These are phyloP conservation scores for Arctium minus DNA, from an alignment of 129 eudicot genomes.

Conservation along the genomic window DNA sequence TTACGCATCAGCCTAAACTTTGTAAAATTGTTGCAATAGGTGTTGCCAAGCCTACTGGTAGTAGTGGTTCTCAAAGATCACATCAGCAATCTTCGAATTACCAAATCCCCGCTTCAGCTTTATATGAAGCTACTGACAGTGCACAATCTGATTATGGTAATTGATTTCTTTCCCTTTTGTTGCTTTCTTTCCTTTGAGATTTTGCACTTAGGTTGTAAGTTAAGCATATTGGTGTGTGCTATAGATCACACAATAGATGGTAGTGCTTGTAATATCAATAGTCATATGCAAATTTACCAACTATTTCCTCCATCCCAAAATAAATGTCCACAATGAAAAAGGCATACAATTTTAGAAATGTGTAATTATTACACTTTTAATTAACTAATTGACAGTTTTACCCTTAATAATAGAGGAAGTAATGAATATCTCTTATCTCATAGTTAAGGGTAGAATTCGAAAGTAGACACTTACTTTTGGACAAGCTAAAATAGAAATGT, in stretches of 20 bases:
- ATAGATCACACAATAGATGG: not conserved
- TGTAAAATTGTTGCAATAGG: constrained; percentile 25
- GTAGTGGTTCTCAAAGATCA: constrained; percentile 38
- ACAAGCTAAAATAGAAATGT: no score
- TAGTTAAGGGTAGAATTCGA: no score
- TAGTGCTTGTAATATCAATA: not conserved
- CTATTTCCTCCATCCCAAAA: not conserved
- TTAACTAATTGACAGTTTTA: not conserved
- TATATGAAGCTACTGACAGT: constrained; percentile 56
- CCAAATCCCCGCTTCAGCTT: constrained; percentile 85
- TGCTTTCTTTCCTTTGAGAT: not conserved
- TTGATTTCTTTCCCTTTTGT: not conserved
- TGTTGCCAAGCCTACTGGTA: constrained; percentile 22
- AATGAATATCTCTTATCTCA: no score
- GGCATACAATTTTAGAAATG: not conserved
- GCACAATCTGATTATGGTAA: constrained; percentile 42
- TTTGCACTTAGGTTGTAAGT: not conserved
- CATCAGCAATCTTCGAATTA: constrained; percentile 49
- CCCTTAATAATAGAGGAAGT: no score
- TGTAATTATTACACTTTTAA: not conserved
- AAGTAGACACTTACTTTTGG: no score
- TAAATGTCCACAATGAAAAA: not conserved
- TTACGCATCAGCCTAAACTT: not conserved
- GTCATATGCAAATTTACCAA: not conserved
- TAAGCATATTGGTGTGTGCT: not conserved